phyloP scores from a whole-genome alignment of 2,329 filamentous ascomycete species.

The Sporothrix mexicana region DNA sequence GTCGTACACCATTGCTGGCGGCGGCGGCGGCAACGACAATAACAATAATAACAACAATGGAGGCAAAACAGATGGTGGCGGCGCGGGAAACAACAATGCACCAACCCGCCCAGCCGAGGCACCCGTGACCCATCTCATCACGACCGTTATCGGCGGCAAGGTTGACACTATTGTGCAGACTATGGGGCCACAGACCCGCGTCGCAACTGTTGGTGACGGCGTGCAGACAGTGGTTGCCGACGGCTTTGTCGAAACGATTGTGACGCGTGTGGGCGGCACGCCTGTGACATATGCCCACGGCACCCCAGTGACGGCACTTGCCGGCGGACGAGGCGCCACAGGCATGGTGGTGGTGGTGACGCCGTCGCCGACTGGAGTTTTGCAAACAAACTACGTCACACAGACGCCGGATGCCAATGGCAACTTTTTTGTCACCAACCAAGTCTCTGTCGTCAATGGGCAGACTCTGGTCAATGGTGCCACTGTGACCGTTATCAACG shows the following conservation, averaged over 20 bases:
- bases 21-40: neutral
- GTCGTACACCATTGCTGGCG: slow-evolving; percentile 34
- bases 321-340: neutral
- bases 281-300: slow-evolving; percentile 12
- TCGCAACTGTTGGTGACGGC: slow-evolving; percentile 36
- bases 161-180: slow-evolving; percentile 39
- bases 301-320: slow-evolving; percentile 2
- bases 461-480: neutral
- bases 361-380: slow-evolving; percentile 18
- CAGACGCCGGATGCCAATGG: slow-evolving; percentile 26
- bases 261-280: slow-evolving; percentile 28
- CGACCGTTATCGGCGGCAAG: slow-evolving; percentile 38
- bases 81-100: slow-evolving; percentile 14
- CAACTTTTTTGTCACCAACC: slow-evolving; percentile 19
- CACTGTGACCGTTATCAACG: slow-evolving; percentile 12
- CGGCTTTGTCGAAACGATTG: slow-evolving; percentile 34
- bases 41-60: neutral
- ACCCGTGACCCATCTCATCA: slow-evolving; percentile 38
- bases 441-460: slow-evolving; percentile 17
- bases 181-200: slow-evolving; percentile 33
- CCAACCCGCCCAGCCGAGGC: neutral
- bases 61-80: neutral
- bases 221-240: slow-evolving; percentile 35
- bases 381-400: neutral
- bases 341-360: slow-evolving; percentile 28